These are phyloP conservation scores for Aspergillus melleus DNA, from an alignment of 2,329 filamentous ascomycete genomes.

Conservation along the genomic window DNA sequence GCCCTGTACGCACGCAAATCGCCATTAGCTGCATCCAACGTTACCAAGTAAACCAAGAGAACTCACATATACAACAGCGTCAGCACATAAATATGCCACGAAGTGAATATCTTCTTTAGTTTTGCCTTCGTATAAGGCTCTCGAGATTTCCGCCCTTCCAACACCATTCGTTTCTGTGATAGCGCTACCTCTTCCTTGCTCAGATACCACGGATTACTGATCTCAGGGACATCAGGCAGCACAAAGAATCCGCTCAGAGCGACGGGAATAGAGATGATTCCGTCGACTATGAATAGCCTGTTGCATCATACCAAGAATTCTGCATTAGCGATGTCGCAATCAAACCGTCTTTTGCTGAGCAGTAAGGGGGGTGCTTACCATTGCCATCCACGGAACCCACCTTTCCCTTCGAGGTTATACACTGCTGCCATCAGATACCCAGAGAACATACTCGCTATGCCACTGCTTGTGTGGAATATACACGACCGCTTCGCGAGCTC, in stretches of 20 bases:
- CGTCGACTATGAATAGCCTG: constrained; percentile 56
- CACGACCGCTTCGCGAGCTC: constrained; percentile 55
- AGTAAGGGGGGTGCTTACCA: constrained; percentile 30
- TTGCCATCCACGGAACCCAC: constrained; percentile 56
- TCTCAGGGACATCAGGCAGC: constrained; percentile 54
- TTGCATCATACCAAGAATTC: not conserved
- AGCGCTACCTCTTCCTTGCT: constrained; percentile 47
- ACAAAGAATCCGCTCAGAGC: constrained; percentile 52
- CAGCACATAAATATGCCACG: constrained; percentile 65
- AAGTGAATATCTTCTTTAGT: constrained; percentile 60
- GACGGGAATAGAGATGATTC: constrained; percentile 55
- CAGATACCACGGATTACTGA: constrained; percentile 51
- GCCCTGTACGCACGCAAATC: constrained; percentile 29
- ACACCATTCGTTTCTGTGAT: constrained; percentile 51
- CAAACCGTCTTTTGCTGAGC: too few relatives aligned
- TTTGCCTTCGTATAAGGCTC: constrained; percentile 53
- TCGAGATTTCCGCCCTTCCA: constrained; percentile 49
- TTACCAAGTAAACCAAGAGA: not conserved
- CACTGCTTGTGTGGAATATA: constrained; percentile 53
- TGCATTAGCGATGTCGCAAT: not conserved
- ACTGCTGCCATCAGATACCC: constrained; percentile 58
- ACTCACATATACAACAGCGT: constrained; percentile 57
- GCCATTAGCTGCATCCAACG: not conserved
- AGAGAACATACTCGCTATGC: constrained; percentile 45
- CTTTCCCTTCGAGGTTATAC: constrained; percentile 50